Base-by-base conservation (phyloP, 2,329 filamentous ascomycete species). In the Neospermospora avenae region DNA sequence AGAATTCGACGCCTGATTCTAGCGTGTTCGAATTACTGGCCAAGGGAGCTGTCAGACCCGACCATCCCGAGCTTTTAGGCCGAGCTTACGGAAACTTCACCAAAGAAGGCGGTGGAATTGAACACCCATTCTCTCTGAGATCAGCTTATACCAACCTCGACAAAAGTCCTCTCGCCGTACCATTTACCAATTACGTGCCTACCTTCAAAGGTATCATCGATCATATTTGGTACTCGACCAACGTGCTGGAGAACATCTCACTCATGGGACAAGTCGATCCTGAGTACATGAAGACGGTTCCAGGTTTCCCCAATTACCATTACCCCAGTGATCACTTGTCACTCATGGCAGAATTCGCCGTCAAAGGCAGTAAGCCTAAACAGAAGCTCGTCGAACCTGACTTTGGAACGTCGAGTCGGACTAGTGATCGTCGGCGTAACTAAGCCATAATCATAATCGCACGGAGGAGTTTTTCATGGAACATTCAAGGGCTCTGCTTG, bases 221-320 rank as follows among this genome's bases (percentile, higher is more conserved):
- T 74, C 97, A 98, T 75, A 91, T 99, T 70, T 98, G 93, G 92
- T 99, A 96, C 76, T 93, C 92, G 59, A 93, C 91, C 4, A 90
- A 88, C 69, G 79, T 83, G 42, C 77, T 91, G 55, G 84, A 88
- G 67, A 85, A 88, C 37, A 84, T 82, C 4, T 84, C 83, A 34
- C 74, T 90, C 46, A 81, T 90, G 25, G 88, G 87, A 52, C 83
- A 88, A 65, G 84, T 90, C 48, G 88, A 91, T 74, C 82, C 84
- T 69, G 82, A 87, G 42, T 90, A 91, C 73, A 81, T 91, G 68
- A 81, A 84, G 68, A 81, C 81, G 55, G 86, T 90, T 20, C 87
- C 88, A 42, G 88, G 88, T 1, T 90, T 90, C 74, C 88, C 88
- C 4, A 89, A 90, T 71, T 86, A 85, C 73, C 87, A 90, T 76